Percentiles rank a stretch among this genome's conserved stretches.
These are phyloP conservation scores for Exophiala viscosa DNA, from an alignment of 2,329 filamentous ascomycete genomes.

Conservation along the genomic window DNA sequence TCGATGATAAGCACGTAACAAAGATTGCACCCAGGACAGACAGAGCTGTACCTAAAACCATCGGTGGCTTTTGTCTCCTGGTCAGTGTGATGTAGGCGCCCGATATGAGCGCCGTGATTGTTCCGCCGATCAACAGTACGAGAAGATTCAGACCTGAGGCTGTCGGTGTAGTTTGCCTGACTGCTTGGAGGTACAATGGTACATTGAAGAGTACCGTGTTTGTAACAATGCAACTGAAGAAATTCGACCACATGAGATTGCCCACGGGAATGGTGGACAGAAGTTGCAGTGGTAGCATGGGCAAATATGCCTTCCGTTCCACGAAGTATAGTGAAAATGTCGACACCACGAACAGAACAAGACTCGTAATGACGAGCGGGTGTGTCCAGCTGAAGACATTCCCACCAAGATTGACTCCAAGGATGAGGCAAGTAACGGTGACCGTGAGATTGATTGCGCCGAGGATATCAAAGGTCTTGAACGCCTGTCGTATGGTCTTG, in stretches of 20 bases:
- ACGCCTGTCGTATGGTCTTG: constrained; percentile 46
- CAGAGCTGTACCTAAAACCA: constrained; percentile 36
- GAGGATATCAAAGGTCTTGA: constrained; percentile 55
- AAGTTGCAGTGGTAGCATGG: constrained; percentile 59
- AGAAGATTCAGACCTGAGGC: constrained; percentile 65
- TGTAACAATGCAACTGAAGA: constrained; percentile 44
- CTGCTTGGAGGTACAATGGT: constrained; percentile 69
- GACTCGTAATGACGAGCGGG: constrained; percentile 53
- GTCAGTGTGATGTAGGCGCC: constrained; percentile 45
- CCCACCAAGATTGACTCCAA: constrained; percentile 62
- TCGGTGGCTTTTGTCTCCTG: constrained; percentile 41
- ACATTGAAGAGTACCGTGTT: constrained; percentile 61
- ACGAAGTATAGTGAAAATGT: constrained; percentile 53
- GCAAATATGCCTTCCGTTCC: constrained; percentile 50
- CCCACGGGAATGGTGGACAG: constrained; percentile 51
- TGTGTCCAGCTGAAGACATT: constrained; percentile 62
- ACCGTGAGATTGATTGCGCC: constrained; percentile 54
- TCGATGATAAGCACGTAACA: constrained; percentile 36
- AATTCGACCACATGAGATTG: constrained; percentile 57
- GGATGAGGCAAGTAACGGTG: constrained; percentile 54
- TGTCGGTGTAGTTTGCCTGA: constrained; percentile 62
- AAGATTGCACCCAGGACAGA: constrained; percentile 37
- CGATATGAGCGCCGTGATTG: constrained; percentile 39
- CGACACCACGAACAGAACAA: constrained; percentile 47
- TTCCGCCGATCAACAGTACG: constrained; percentile 52